Evolutionary conservation across 768 basidiomycete species (phyloP).

Genomic region (Inosperma sp.): DNA sequence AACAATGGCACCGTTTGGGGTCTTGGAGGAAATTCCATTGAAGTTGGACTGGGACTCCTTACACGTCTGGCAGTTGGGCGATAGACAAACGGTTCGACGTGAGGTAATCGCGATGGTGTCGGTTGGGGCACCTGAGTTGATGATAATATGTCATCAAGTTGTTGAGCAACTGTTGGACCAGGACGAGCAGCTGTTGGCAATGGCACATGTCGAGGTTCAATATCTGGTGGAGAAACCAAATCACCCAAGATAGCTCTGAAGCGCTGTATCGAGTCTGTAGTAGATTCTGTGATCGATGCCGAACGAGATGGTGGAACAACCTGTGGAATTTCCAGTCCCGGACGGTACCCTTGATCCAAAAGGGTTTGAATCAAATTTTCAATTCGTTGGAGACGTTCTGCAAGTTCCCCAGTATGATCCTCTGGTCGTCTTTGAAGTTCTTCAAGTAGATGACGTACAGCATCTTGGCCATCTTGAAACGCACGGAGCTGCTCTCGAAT

Average conservation of each 20-base stretch:
- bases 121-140: slow-evolving; percentile 38
- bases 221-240: slow-evolving; percentile 19
- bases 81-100: slow-evolving; percentile 51
- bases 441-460: slow-evolving; percentile 58
- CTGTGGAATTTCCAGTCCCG: slow-evolving; percentile 20
- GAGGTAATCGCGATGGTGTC: slow-evolving; percentile 46
- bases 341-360: slow-evolving; percentile 31
- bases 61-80: slow-evolving; percentile 40
- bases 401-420: slow-evolving; percentile 37
- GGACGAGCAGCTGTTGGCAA: slow-evolving; percentile 43
- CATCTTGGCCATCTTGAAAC: slow-evolving; percentile 58
- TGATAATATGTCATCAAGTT: slow-evolving; percentile 58
- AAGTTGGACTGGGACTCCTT: slow-evolving; percentile 35
- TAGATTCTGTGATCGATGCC: slow-evolving; percentile 28
- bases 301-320: slow-evolving; percentile 20
- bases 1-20: slow-evolving; percentile 18
- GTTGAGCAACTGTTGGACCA: slow-evolving; percentile 53
- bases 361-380: slow-evolving; percentile 43
- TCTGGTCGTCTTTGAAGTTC: slow-evolving; percentile 49
- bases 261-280: slow-evolving; percentile 27
- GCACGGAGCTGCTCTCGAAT: slow-evolving; percentile 57
- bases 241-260: slow-evolving; percentile 26
- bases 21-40: slow-evolving; percentile 26
- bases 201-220: slow-evolving; percentile 29
- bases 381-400: slow-evolving; percentile 41